These are phyloP conservation scores for Nicotiana rustica DNA, from an alignment of 305 asterid species.

Conservation along the genomic window DNA sequence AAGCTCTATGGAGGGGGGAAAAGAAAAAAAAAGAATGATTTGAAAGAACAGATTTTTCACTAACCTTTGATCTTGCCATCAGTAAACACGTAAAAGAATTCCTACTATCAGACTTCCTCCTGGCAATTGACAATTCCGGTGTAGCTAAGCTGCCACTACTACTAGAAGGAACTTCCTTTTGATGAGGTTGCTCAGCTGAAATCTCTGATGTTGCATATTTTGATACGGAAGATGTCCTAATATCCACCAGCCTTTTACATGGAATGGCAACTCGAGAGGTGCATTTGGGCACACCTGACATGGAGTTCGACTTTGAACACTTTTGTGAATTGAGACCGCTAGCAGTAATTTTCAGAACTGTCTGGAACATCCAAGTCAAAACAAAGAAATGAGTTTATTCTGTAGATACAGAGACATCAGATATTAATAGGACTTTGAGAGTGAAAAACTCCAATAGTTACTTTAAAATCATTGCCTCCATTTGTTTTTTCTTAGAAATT, in stretches of 20 bases:
- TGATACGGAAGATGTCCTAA: constrained; percentile 46
- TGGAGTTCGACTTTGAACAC: constrained; percentile 51
- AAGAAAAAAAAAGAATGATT: constrained; percentile 26
- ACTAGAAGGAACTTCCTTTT: constrained; percentile 53
- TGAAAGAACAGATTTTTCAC: constrained; percentile 32
- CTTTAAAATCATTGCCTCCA: constrained; percentile 30
- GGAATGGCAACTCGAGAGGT: constrained; percentile 51
- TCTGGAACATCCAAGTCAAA: constrained; percentile 49
- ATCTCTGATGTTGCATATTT: constrained; percentile 48
- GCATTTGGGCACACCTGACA: constrained; percentile 49
- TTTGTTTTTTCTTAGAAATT: not conserved
- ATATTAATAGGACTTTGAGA: not conserved
- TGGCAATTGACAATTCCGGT: constrained; percentile 36
- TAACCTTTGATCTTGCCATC: constrained; percentile 78
- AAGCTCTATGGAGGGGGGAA: constrained; percentile 15
- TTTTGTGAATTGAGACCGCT: constrained; percentile 48
- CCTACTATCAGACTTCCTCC: constrained; percentile 72
- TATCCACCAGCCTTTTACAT: constrained; percentile 58
- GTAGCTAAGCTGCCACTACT: constrained; percentile 38
- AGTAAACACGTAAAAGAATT: constrained; percentile 75
- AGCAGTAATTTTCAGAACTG: constrained; percentile 45
- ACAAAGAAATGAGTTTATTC: constrained; percentile 26
- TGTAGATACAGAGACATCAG: not conserved
- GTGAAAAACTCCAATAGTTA: constrained; percentile 13
- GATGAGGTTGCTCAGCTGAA: constrained; percentile 51